Evolutionary conservation across 2,329 filamentous ascomycete genomes (phyloP), one percentile per base, ranked within the genome.

Genomic region (Xylaria polymorpha): DNA sequence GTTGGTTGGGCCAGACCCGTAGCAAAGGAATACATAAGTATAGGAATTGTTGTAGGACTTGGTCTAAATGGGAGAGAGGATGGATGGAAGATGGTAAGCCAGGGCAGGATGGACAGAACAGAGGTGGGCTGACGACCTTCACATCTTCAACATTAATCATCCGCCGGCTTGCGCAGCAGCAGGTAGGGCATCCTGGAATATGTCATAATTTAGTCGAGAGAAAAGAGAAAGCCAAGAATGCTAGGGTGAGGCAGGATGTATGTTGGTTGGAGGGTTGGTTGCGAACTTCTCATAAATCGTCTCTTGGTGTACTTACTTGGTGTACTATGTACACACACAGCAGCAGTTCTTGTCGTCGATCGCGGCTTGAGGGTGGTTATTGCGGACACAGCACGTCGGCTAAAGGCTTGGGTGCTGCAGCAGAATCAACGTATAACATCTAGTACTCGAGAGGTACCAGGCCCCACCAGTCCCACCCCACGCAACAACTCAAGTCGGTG

Each of bases 351-450:
- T 44, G 61, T 64, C 57, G 66, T 68, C 53, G 66, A 68, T 65
- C 61, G 44, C 55, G 62, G 44, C 46, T 53, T 53, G 48, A 53
- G 61, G 53, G 43, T 67, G 48, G 55, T 48, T 62, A 66, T 58
- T 64, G 58, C 29, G 51, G 32, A 61, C 29, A 48, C 56, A 68
- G 62, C 53, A 46, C 61, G 51, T 70, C 65, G 65, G 65, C 68
- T 70, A 68, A 70, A 70, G 65, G 61, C 58, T 68, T 66, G 65
- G 56, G 51, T 67, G 64, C 43, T 41, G 65, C 46, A 50, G 29
- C 32, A 18, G 12, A 50, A 43, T 51, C 25, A 46, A 46, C 32
- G 8, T 48, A 37, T 20, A 18, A 12, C 25, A 15, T 8, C 15
- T 53, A 32, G 58, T 53, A 58, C 43, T 18, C 7, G 14, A 3